Evolutionary conservation across 2,329 filamentous ascomycete genomes (phyloP).

Genomic region (Penicillium janthinellum): DNA sequence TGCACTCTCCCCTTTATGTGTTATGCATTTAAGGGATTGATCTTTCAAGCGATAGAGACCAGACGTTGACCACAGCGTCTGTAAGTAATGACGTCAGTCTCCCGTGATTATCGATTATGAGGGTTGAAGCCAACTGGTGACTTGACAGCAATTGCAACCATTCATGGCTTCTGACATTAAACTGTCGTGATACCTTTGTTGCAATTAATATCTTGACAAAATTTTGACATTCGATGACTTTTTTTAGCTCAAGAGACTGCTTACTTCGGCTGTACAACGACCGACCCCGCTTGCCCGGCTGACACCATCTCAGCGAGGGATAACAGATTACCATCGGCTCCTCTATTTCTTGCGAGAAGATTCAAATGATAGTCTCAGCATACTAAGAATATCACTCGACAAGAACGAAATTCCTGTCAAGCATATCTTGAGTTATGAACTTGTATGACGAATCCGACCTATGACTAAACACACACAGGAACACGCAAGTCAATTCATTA

Average conservation of each 20-base stretch:
- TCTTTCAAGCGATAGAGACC: too few relatives aligned
- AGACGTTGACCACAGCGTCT: too few relatives aligned
- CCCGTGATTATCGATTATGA: too few relatives aligned
- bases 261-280: conserved; percentile 6
- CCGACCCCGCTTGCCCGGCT: conserved; percentile 23
- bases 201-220: not conserved
- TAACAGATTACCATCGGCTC: conserved; percentile 17
- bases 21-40: too few relatives aligned
- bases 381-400: conserved; percentile 24
- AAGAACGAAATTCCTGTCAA: conserved; percentile 30
- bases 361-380: not conserved
- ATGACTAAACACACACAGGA: conserved; percentile 16
- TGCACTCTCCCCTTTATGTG: too few relatives aligned
- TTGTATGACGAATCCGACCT: too few relatives aligned
- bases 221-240: not conserved
- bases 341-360: not conserved
- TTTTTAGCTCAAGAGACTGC: not conserved
- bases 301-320: conserved; percentile 21
- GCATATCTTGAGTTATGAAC: too few relatives aligned
- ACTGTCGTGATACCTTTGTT: not conserved
- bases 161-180: too few relatives aligned
- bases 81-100: too few relatives aligned
- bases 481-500: conserved; percentile 21
- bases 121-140: too few relatives aligned
- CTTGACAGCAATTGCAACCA: too few relatives aligned